These are phyloP conservation scores for Chloris gayana DNA, from an alignment of 176 grass and related monocot genomes.

Conservation along the genomic window DNA sequence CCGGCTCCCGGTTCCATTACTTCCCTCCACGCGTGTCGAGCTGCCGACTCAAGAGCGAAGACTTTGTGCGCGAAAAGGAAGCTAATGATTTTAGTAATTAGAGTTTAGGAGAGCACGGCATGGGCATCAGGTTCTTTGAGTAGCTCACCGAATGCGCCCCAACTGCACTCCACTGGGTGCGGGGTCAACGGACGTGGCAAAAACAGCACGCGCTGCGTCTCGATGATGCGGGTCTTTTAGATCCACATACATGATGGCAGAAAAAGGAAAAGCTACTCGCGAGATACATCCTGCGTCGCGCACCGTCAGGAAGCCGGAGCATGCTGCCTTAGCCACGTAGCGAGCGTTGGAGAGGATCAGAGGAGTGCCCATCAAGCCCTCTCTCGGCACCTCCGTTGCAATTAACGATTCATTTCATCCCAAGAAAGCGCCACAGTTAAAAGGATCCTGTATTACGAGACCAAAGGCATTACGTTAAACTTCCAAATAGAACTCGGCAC, in stretches of 20 bases:
- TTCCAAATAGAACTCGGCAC: too few species aligned
- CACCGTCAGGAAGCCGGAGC: too few species aligned
- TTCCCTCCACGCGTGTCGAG: not conserved
- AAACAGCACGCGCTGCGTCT: not conserved
- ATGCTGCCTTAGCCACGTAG: too few species aligned
- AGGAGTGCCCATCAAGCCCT: too few species aligned
- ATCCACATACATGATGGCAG: too few species aligned
- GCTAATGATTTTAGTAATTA: not conserved
- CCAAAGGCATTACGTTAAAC: not conserved
- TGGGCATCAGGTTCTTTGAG: conserved; percentile 2
- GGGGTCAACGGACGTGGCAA: conserved; percentile 19
- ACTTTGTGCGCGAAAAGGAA: not conserved
- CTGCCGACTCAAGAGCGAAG: not conserved
- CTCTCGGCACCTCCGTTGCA: not conserved
- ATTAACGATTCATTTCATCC: not conserved
- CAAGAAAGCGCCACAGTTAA: not conserved
- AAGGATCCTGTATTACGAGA: not conserved
- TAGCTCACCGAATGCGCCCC: conserved; percentile 38
- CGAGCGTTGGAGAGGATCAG: not conserved
- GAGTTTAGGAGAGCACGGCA: not conserved
- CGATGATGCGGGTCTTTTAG: too few species aligned
- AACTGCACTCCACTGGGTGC: not conserved
- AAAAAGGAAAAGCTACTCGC: too few species aligned
- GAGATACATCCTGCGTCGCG: too few species aligned
- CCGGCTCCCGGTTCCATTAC: too few species aligned